Evolutionary conservation across 2,329 filamentous ascomycete species (phyloP).

Genomic region (Sclerotinia minor): DNA sequence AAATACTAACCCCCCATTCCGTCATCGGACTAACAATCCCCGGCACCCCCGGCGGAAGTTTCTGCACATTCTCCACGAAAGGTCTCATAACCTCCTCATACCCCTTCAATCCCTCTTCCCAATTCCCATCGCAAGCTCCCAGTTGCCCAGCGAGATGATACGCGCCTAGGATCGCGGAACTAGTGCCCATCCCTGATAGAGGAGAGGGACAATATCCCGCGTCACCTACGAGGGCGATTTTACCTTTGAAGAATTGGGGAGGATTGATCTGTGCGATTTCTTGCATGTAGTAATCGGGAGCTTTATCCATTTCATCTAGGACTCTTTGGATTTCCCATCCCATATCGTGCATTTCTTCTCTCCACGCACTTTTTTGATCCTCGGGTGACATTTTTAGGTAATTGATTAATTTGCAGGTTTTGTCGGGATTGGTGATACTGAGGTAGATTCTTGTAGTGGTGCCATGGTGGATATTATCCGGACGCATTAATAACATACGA

Average conservation of each 20-base stretch:
- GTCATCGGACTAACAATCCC: slow-evolving; percentile 6
- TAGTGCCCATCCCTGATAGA: slow-evolving; percentile 47
- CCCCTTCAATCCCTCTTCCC: neutral
- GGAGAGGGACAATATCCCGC: slow-evolving; percentile 46
- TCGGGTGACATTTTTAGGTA: neutral
- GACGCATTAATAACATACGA: slow-evolving; percentile 1
- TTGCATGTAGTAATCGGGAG: slow-evolving; percentile 46
- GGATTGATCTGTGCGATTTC: slow-evolving; percentile 46
- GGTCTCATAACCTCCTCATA: slow-evolving; percentile 18
- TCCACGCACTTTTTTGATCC: slow-evolving; percentile 1
- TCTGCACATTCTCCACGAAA: slow-evolving; percentile 7
- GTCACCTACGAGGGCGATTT: slow-evolving; percentile 53
- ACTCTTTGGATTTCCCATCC: slow-evolving; percentile 48
- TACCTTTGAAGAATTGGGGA: slow-evolving; percentile 44
- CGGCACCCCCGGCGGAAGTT: slow-evolving; percentile 13
- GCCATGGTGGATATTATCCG: neutral
- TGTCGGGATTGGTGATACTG: neutral
- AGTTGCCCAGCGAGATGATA: slow-evolving; percentile 52
- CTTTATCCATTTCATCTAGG: slow-evolving; percentile 42
- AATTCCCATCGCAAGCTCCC: slow-evolving; percentile 7
- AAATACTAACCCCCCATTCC: neutral
- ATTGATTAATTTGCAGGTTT: neutral
- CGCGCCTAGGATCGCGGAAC: slow-evolving; percentile 45
- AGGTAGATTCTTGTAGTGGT: slow-evolving; percentile 5
- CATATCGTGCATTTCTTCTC: slow-evolving; percentile 1